Conservation (phyloP, 2,329 filamentous ascomycete species). For the Ascochyta fabae region DNA sequence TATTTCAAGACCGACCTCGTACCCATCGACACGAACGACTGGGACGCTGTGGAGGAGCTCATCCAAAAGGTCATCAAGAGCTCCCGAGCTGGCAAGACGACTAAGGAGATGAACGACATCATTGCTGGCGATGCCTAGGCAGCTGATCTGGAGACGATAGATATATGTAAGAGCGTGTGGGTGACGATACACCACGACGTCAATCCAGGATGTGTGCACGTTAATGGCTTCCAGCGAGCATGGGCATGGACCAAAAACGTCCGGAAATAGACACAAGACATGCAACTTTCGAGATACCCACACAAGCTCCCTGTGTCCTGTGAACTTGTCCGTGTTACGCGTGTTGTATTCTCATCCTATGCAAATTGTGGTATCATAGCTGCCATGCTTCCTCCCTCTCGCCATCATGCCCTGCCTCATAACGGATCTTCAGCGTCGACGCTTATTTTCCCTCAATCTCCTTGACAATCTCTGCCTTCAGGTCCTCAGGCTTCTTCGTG, state of each 20-base stretch:
- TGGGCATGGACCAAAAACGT: slow-evolving; percentile 6
- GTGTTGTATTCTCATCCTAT: background rate
- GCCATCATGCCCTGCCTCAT: no score
- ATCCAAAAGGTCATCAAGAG: slow-evolving; percentile 69
- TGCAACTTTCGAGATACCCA: slow-evolving; percentile 35
- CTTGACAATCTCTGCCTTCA: slow-evolving; percentile 77
- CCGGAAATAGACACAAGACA: slow-evolving; percentile 17
- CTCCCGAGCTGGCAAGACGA: slow-evolving; percentile 50
- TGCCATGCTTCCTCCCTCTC: background rate
- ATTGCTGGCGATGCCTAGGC: slow-evolving; percentile 6
- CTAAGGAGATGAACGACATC: slow-evolving; percentile 44
- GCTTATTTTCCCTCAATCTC: slow-evolving; percentile 60
- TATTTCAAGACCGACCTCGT: slow-evolving; percentile 84
- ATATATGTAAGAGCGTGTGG: slow-evolving; percentile 4
- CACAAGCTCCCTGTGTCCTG: background rate
- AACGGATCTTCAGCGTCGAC: background rate
- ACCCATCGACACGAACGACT: slow-evolving; percentile 82
- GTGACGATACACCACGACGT: background rate
- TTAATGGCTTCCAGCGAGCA: slow-evolving; percentile 9
- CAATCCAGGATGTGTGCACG: background rate
- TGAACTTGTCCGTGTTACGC: background rate
- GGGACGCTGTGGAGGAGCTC: slow-evolving; percentile 85
- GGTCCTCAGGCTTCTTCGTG: slow-evolving; percentile 80
- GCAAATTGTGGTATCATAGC: slow-evolving; percentile 20
- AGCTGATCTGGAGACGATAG: background rate